Base-by-base conservation (phyloP, 2,329 filamentous ascomycete genomes). In the Talaromyces sp. region DNA sequence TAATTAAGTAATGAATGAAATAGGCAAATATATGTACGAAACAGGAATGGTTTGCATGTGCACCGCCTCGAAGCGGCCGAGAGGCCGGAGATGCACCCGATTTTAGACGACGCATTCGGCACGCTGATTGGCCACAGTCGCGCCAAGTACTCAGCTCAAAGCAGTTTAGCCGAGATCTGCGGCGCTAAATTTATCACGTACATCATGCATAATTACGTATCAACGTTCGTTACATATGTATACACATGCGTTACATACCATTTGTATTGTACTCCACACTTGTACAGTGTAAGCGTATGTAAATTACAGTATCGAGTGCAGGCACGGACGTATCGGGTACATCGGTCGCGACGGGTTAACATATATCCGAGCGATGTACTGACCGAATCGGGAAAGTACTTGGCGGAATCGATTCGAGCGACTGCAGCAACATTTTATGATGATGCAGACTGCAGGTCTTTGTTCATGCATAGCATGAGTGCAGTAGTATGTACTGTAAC, bases 321-420 rank as follows among this genome's bases (percentile, higher is more conserved):
- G 28, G 11, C 5, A 13, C 28, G 9, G 28, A 25, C n/a, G 25
- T 31, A 31, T 17, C 43, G 22, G 41, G 41, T 3, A n/a, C 28
- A 3, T 10, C 13, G 22, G 17, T 28, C 25, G n/a, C 25, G 4
- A 15, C 45, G 45, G 45, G 15, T 4, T 5, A 11, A 48, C 17
- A 13, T 56, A 50, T 56, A 33, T 56, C 54, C 54, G 54, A 17
- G 1, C 33, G 8, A 13, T 33, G 57, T 55, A 33, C 37, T 55
- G 36, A 50, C 57, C 21, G 7, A 28, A 58, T 58, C 22, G 13
- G 57, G 57, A 17, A 58, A 58, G 57, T 51, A 58, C 57, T 58
- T 50, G 6, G 19, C 10, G n/a, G 45, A 33, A 33, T 33, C 9
- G 43, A 15, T 19, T 21, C 33, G 5, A 35, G 45, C 45, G n/a